phyloP scores from a whole-genome alignment of 495 filamentous ascomycete species.

The Neurospora sp. region DNA sequence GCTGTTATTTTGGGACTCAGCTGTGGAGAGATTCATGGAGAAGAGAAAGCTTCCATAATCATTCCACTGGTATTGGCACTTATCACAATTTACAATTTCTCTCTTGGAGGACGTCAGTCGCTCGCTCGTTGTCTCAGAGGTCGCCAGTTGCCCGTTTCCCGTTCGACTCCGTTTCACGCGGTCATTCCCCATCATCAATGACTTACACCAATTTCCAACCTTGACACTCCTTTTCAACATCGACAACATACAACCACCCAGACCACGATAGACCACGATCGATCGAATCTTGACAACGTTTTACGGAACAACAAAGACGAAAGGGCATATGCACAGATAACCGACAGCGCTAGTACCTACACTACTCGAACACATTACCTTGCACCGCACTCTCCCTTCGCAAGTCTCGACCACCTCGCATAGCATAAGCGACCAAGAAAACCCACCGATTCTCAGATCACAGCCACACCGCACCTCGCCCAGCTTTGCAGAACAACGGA shows the following conservation, averaged over 20 bases:
- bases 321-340: conserved; percentile 2
- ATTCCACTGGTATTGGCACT: not conserved
- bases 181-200: not conserved
- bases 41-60: not conserved
- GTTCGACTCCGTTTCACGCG: not conserved
- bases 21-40: not conserved
- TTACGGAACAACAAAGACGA: not conserved
- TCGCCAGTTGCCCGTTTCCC: not conserved
- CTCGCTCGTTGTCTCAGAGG: not conserved
- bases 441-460: not conserved
- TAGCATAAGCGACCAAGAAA: not conserved
- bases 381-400: not conserved
- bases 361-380: not conserved
- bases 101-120: not conserved
- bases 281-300: not conserved
- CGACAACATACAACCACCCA: not conserved
- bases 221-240: not conserved
- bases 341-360: conserved; percentile 13
- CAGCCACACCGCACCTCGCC: not conserved
- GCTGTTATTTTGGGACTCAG: not conserved
- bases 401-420: not conserved
- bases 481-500: not conserved
- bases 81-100: not conserved
- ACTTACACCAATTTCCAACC: not conserved
- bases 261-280: not conserved